These are phyloP conservation scores for Novakomyces olei DNA, from an alignment of 805 yeast species.

Conservation along the genomic window DNA sequence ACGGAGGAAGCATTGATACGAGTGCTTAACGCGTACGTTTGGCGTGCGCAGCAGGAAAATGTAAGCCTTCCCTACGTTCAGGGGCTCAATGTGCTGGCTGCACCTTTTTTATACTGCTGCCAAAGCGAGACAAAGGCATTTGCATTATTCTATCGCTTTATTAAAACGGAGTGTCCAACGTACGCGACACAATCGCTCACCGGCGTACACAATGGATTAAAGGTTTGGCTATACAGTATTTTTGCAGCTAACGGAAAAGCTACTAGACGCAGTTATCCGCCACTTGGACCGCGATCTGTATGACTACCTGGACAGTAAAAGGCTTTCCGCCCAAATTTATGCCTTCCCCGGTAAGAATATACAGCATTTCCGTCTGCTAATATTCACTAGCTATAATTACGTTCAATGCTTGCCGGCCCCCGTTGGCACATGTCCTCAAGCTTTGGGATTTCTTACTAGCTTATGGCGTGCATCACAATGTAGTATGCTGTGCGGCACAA, in stretches of 20 bases:
- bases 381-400: conserved; percentile 39
- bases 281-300: conserved; percentile 53
- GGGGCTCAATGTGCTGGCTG: conserved; percentile 71
- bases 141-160: conserved; percentile 39
- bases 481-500: conserved; percentile 66
- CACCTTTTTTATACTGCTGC: conserved; percentile 57
- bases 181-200: conserved; percentile 55
- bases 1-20: conserved; percentile 48
- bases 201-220: conserved; percentile 59
- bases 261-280: conserved; percentile 53
- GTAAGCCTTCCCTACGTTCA: conserved; percentile 40
- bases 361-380: neutral
- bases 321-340: conserved; percentile 63
- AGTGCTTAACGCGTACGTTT: conserved; percentile 50
- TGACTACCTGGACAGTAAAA: conserved; percentile 33
- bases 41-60: conserved; percentile 9
- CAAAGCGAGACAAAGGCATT: conserved; percentile 75
- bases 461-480: conserved; percentile 73
- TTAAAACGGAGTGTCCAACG: conserved; percentile 46
- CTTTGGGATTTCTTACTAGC: conserved; percentile 86
- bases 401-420: conserved; percentile 72
- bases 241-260: conserved; percentile 13
- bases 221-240: conserved; percentile 4
- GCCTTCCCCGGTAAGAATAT: conserved; percentile 30
- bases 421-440: conserved; percentile 47